Evolutionary conservation across 2,329 filamentous ascomycete genomes (phyloP).

Genomic region (Trichoderma oligosporum): DNA sequence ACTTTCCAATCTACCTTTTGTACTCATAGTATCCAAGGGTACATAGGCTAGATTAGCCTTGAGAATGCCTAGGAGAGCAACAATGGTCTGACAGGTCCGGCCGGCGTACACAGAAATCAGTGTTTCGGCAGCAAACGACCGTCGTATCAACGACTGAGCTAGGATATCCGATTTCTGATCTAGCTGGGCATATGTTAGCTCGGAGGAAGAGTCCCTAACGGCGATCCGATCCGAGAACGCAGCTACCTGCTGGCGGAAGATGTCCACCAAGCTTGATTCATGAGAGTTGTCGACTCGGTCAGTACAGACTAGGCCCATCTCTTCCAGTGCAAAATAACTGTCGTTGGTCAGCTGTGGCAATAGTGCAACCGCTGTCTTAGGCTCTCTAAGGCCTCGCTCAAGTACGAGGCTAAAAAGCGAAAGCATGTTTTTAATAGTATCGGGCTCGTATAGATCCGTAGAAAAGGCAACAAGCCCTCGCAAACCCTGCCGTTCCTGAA

Average conservation of each 20-base stretch:
- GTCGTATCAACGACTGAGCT: slow-evolving; percentile 20
- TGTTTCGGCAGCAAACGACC: slow-evolving; percentile 18
- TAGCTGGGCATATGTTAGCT: slow-evolving; percentile 25
- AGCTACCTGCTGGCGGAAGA: slow-evolving; percentile 26
- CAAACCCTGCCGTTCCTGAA: slow-evolving; percentile 20
- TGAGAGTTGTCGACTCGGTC: slow-evolving; percentile 21
- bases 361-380: slow-evolving; percentile 5
- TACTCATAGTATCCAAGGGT: slow-evolving; percentile 25
- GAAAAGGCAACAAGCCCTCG: slow-evolving; percentile 23
- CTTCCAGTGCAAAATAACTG: slow-evolving; percentile 9
- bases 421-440: slow-evolving; percentile 24
- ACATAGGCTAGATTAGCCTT: slow-evolving; percentile 29
- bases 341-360: slow-evolving; percentile 17
- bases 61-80: slow-evolving; percentile 26
- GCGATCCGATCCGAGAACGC: slow-evolving; percentile 19
- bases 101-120: slow-evolving; percentile 24
- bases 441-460: slow-evolving; percentile 23
- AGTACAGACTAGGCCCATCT: slow-evolving; percentile 22
- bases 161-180: slow-evolving; percentile 23
- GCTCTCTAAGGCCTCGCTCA: slow-evolving; percentile 19
- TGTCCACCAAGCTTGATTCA: slow-evolving; percentile 25
- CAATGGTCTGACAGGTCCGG: slow-evolving; percentile 24
- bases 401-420: slow-evolving; percentile 23
- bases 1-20: slow-evolving; percentile 21
- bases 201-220: slow-evolving; percentile 20